Percentiles rank a stretch among this genome's conserved stretches.
Conservation (phyloP, 768 basidiomycete genomes). For the Dioszegia hungarica region DNA sequence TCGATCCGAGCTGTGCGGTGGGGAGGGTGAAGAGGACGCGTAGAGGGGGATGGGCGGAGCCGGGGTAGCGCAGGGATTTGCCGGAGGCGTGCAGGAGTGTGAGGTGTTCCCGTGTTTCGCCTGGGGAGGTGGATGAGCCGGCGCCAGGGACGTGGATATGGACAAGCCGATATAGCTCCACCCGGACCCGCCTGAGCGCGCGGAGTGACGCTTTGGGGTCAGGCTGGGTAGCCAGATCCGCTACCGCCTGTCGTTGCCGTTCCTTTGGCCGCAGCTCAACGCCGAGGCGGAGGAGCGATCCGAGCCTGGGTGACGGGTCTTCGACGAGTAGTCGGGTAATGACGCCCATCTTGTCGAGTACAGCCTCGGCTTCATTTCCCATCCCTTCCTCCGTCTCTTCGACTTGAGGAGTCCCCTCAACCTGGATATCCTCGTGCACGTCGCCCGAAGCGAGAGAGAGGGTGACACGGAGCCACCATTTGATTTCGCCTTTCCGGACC, state of each 20-base stretch:
- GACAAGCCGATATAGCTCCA: constrained; percentile 41
- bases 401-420: constrained; percentile 38
- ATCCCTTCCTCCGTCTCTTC: neutral
- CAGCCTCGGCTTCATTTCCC: constrained; percentile 19
- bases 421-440: constrained; percentile 14
- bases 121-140: neutral
- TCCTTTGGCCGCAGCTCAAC: constrained; percentile 35
- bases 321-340: constrained; percentile 29
- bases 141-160: neutral
- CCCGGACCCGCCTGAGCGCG: constrained; percentile 36
- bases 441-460: constrained; percentile 13
- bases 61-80: constrained; percentile 86
- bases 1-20: constrained; percentile 47
- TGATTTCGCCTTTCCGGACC: constrained; percentile 30
- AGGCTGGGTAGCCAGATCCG: constrained; percentile 19
- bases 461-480: constrained; percentile 26
- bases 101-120: constrained; percentile 18
- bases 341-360: constrained; percentile 27
- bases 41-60: constrained; percentile 57
- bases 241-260: constrained; percentile 29
- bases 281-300: constrained; percentile 34
- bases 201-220: constrained; percentile 28
- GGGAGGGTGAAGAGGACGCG: constrained; percentile 68
- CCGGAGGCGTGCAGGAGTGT: constrained; percentile 73
- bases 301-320: constrained; percentile 23